Evolutionary conservation across 345 rosid genomes (phyloP), one percentile per base, ranked within the genome.

Genomic region (Gossypium bickii): DNA sequence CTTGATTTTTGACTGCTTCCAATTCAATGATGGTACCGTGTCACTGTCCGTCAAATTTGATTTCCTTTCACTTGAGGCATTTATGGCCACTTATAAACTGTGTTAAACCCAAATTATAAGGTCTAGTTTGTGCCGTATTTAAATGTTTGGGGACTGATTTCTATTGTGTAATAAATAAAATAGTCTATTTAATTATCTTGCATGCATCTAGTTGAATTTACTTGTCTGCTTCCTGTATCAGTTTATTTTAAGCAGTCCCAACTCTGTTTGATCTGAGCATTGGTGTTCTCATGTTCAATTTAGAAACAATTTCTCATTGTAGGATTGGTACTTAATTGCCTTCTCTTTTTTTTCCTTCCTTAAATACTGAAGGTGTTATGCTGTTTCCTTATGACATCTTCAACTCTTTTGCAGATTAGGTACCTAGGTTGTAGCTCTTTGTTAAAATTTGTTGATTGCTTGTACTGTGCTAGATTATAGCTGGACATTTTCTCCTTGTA

Each of bases 401-500:
- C 5, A 67, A 24, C 56, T 24, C 57, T 24, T 48, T 15, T 72
- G 61, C 53, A 59, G 52, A 20, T 41, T 18, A 24, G 9, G 75
- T 44, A 11, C 9, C 4, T 47, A 47, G 12, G 22, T 24, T 67
- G 57, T 48, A 48, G 20, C 57, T 48, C 57, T 52, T 29, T n/a
- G 17, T 70, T 70, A 52, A 34, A 29, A 29, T 29, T 34, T 70
- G 15, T 70, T 17, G 11, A 51, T 58, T 29, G 44, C 43, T 68
- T 44, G 49, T 58, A 66, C 47, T 25, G n/a, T 22, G 7, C 67
- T 63, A 56, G 60, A 38, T 24, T 34, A 41, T 60, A 24, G 73
- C 67, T 68, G 59, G 9, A 67, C 24, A 61, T 22, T 24, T 76
- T 76, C 71, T 38, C 41, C 24, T 57, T 47, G 49, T 76, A 57